These are phyloP conservation scores for Pyrenochaeta sp. DNA, from an alignment of 2,329 filamentous ascomycete genomes.

Conservation along the genomic window DNA sequence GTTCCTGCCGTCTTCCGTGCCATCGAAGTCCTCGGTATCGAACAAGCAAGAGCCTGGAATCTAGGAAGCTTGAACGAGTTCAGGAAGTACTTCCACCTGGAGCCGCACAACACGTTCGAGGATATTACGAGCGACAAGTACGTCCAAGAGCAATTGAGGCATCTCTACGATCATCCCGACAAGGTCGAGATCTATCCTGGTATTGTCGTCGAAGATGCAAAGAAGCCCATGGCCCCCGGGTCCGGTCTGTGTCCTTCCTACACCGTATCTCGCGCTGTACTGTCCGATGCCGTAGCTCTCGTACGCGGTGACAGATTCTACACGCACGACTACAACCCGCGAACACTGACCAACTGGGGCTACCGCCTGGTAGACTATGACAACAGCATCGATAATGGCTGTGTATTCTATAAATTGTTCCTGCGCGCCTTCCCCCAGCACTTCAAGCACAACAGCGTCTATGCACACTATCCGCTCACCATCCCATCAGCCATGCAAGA, in stretches of 20 bases:
- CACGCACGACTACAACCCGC: constrained; percentile 75
- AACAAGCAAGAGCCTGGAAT: constrained; percentile 80
- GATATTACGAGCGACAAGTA: constrained; percentile 82
- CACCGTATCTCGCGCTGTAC: constrained; percentile 77
- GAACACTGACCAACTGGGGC: constrained; percentile 83
- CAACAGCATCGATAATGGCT: constrained; percentile 77
- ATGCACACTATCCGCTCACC: constrained; percentile 79
- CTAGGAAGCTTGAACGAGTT: constrained; percentile 84
- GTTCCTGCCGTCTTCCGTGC: constrained; percentile 77
- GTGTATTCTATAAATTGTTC: constrained; percentile 85
- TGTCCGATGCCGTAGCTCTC: constrained; percentile 81
- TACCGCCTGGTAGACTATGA: constrained; percentile 79
- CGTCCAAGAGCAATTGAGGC: constrained; percentile 68
- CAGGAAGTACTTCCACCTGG: constrained; percentile 80
- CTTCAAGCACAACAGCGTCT: constrained; percentile 80
- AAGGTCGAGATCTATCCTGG: constrained; percentile 83
- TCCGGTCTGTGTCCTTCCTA: constrained; percentile 79
- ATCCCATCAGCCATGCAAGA: constrained; percentile 75
- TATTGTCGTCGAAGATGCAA: constrained; percentile 77
- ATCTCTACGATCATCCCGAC: constrained; percentile 76
- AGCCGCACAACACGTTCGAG: constrained; percentile 78
- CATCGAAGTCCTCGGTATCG: constrained; percentile 81
- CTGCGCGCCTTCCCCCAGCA: constrained; percentile 81
- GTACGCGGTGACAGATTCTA: constrained; percentile 82
- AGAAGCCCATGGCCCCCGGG: constrained; percentile 72